Base-by-base conservation (phyloP, 495 filamentous ascomycete species). In the Chaetomium cochliodes region DNA sequence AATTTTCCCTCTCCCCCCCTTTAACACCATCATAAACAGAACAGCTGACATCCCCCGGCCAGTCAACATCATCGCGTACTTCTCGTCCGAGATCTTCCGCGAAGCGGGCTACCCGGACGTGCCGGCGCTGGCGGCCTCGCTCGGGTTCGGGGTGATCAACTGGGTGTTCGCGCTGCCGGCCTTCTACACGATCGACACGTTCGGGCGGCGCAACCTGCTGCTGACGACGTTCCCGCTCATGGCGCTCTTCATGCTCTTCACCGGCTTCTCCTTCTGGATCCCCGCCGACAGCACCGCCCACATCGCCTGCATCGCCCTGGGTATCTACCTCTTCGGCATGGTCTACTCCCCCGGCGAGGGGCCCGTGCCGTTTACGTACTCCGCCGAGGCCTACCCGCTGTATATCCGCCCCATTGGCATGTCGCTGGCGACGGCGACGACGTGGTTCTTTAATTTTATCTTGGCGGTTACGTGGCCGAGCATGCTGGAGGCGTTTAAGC, bases 201-300 rank as follows among this genome's bases (percentile, higher is more conserved):
- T 87, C 57, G 91, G 91, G 11, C 88, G 91, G 42, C 85, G 91
- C 30, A 80, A 81, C 23, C 81, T 96, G 0, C 82, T 94, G 0
- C 83, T 94, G 9, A 89, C 92, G 73, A 96, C 91, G 11, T 93
- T 93, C 74, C 91, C 91, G 0, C 81, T 92, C 47, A 93, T 94
- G 91, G 85, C 83, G 47, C 90, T 88, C 87, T 88, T 88, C 39
- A 76, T 93, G 13, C 79, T 93, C 1, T 87, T 85, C 8, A 88
- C 87, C 3, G 90, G 88, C 0, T 81, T 92, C 54, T 88, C 81
- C 70, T 92, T 86, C 70, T 84, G 85, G 63, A 87, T 93, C 0
- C 60, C 69, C 3, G 51, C 66, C 8, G 79, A 58, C 50, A 18
- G 87, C 86, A 72, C 62, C 3, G 85, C 85, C 0, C 88, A 89